Evolutionary conservation across 768 basidiomycete genomes (phyloP), one percentile per base, ranked within the genome.

Genomic region (Russula sp.): DNA sequence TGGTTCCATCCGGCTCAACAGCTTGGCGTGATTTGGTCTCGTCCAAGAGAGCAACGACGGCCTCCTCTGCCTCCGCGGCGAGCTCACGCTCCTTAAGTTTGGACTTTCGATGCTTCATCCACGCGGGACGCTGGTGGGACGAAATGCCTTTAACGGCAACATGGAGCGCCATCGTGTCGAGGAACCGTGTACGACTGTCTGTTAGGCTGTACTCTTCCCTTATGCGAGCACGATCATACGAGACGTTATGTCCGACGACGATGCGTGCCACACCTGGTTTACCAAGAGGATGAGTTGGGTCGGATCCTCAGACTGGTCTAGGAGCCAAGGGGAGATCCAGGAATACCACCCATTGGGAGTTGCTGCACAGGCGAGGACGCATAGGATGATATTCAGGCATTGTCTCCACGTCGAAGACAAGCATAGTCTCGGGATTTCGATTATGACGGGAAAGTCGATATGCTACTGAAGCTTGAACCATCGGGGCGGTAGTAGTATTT

Each of bases 91-190:
- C 81, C 44, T 76, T 76, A 54, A 80, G 79, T 72, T 89, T 87
- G 48, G 80, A 77, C 73, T 95, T 96, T 59, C 86, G 82, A 71
- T 93, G 84, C 71, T 88, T 87, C 78, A 86, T 85, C 96, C 96
- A 99, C 2, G 88, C 89, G 0, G 94, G 93, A 1, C 95, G 86
- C 73, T 98, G 97, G 69, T 93, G 90, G 0, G 92, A 93, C 1
- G 94, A 95, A 61, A 98, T 94, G 8, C 97, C 95, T 65, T 88
- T 90, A 11, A 94, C 89, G 10, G 97, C 93, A 57, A 94, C 88
- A 72, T 99, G 96, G 7, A 99, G 79, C 1, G 94, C 85, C 85
- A 99, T 92, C 0, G 96, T 99, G 73, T 98, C 96, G 55, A 98
- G 75, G 72, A 90, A 99, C 7, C 95, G 85, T 38, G 83, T 94